Evolutionary conservation across 805 yeast species (phyloP), one percentile per base, ranked within the genome.

Genomic region (Kluyveromyces lactis): DNA sequence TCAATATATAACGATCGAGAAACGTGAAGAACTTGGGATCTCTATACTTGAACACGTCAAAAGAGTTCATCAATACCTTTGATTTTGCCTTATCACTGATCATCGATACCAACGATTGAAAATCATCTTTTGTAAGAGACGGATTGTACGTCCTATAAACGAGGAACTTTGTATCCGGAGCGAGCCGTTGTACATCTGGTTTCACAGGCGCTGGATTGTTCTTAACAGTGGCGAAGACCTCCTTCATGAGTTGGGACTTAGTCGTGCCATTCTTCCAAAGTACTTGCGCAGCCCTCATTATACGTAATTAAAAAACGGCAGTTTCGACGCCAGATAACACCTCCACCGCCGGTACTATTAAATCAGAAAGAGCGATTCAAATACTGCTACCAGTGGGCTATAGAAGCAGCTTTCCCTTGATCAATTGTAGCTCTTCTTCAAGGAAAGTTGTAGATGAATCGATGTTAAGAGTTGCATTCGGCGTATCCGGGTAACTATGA

Each of bases 21-120:
- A 58, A 58, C 38, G 54, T 55, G 37, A 58, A 56, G 38, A 45
- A 56, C 34, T 46, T 46, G 4, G 58, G 58, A 31, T 58, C 60
- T 36, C 62, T 48, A 9, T 41, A 41, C 33, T 49, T 51, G 12
- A 55, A 33, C 15, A 55, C 40, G 17, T 42, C 40, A 18, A 53
- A 50, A 7, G 37, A 34, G 7, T 13, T 15, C 29, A 6, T 34
- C 6, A 24, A n/a, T 4, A 4, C 18, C 12, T n/a, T 12, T 6
- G 9, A 7, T 16, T 34, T 21, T 4, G 33, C 41, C 31, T 38
- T 37, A 21, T 28, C 31, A n/a, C 11, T 27, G 30, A 6, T 6
- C n/a, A 24, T 10, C 2, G 55, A 55, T 15, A 53, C 8, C 9
- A 51, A 31, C 5, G 43, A 30, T 1, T 38, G 23, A 23, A 57